Percentiles rank a stretch among this genome's conserved stretches.
Conservation (phyloP, 495 filamentous ascomycete genomes). For the Penicillium lividum region DNA sequence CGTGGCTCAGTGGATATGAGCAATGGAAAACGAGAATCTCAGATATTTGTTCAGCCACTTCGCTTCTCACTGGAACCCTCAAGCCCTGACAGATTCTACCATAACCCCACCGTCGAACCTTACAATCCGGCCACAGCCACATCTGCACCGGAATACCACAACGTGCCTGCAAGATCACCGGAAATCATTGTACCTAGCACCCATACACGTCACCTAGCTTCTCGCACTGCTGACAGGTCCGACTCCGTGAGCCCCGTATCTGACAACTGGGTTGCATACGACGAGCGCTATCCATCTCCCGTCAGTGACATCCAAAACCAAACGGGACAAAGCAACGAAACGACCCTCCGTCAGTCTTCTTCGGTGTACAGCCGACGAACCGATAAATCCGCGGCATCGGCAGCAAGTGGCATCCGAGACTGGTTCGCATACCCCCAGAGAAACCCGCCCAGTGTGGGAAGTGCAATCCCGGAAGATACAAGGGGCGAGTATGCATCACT, state of each 20-base stretch:
- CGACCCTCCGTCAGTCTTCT: slow-evolving; percentile 42
- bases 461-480: slow-evolving; percentile 37
- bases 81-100: slow-evolving; percentile 32
- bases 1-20: slow-evolving; percentile 33
- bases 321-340: slow-evolving; percentile 19
- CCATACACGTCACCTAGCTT: slow-evolving; percentile 24
- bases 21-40: slow-evolving; percentile 26
- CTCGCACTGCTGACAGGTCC: slow-evolving; percentile 32
- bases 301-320: slow-evolving; percentile 26
- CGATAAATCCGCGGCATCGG: slow-evolving; percentile 35
- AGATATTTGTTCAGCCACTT: slow-evolving; percentile 22
- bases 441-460: slow-evolving; percentile 32
- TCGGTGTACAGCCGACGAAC: slow-evolving; percentile 47
- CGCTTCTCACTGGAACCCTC: slow-evolving; percentile 39
- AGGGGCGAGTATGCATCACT: slow-evolving; percentile 46
- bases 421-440: slow-evolving; percentile 42
- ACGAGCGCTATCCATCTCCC: slow-evolving; percentile 54
- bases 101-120: slow-evolving; percentile 27
- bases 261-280: slow-evolving; percentile 62
- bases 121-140: slow-evolving; percentile 30
- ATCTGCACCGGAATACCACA: slow-evolving; percentile 29
- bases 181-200: slow-evolving; percentile 21
- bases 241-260: slow-evolving; percentile 47
- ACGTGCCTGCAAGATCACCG: slow-evolving; percentile 23
- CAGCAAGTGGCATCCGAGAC: slow-evolving; percentile 36